Percentiles rank a stretch among this genome's conserved stretches.
phyloP scores from a whole-genome alignment of 306 rosid genomes.

The Bauhinia variegata region DNA sequence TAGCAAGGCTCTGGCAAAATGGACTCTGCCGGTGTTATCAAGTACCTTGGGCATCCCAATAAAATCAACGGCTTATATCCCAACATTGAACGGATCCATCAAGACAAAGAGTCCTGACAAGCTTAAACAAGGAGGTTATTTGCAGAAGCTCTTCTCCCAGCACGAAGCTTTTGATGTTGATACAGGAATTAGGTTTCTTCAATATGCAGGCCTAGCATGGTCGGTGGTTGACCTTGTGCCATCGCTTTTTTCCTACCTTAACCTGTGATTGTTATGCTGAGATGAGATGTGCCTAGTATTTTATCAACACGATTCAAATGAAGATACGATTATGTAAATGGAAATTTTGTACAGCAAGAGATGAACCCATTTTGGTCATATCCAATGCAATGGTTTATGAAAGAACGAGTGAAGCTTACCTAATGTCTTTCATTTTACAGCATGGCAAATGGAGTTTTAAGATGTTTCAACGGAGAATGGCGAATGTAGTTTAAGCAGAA shows the following conservation, averaged over 20 bases:
- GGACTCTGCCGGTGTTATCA: constrained; percentile 79
- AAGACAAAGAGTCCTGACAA: constrained; percentile 50
- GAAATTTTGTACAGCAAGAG: constrained; percentile 30
- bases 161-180: constrained; percentile 60
- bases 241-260: constrained; percentile 59
- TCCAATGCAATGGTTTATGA: background rate
- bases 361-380: constrained; percentile 4
- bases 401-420: background rate
- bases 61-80: constrained; percentile 75
- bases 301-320: background rate
- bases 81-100: constrained; percentile 49
- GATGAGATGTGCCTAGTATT: background rate
- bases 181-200: constrained; percentile 68
- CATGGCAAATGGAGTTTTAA: too few relatives aligned
- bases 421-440: too few relatives aligned
- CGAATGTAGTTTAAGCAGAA: too few relatives aligned
- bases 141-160: constrained; percentile 52
- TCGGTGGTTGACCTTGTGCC: constrained; percentile 79
- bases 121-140: constrained; percentile 50
- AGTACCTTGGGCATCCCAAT: constrained; percentile 83
- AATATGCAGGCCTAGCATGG: constrained; percentile 76
- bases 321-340: too few relatives aligned
- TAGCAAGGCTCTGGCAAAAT: constrained; percentile 88
- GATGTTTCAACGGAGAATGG: too few relatives aligned
- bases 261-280: too few relatives aligned